Evolutionary conservation across 345 rosid genomes (phyloP).

Genomic region (Capsella bursapastoris): DNA sequence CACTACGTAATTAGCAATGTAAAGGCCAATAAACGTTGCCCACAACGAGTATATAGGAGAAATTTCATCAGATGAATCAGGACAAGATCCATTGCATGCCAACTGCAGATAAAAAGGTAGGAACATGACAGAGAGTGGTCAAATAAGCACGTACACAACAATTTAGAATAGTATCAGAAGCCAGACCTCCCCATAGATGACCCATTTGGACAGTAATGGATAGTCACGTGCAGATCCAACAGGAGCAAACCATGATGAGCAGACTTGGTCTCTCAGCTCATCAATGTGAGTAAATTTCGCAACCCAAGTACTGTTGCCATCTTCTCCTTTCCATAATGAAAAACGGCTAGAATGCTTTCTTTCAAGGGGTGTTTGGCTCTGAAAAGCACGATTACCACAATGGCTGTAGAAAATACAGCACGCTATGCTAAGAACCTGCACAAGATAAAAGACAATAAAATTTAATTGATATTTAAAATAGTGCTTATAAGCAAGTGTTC

Average conservation of each 20-base stretch:
- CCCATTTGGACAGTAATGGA: constrained; percentile 95
- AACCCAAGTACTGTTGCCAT: constrained; percentile 66
- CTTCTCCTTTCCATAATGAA: constrained; percentile 61
- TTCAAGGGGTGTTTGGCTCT: constrained; percentile 57
- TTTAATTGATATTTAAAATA: not conserved
- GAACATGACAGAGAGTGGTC: not conserved
- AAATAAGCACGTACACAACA: not conserved
- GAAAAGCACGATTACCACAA: constrained; percentile 82
- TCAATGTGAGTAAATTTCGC: constrained; percentile 69
- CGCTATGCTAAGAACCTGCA: constrained; percentile 87
- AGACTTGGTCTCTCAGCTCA: constrained; percentile 86
- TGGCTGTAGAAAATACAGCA: constrained; percentile 96
- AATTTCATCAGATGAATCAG: constrained; percentile 79
- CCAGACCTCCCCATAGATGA: constrained; percentile 88
- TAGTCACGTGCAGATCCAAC: constrained; percentile 97
- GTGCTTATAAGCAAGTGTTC: not conserved
- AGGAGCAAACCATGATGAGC: constrained; percentile 98
- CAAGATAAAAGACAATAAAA: constrained; percentile 8
- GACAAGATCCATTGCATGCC: constrained; percentile 66
- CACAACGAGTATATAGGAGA: constrained; percentile 93
- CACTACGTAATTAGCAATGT: constrained; percentile 93
- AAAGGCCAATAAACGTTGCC: constrained; percentile 97
- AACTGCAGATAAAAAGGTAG: constrained; percentile 43
- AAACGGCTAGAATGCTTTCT: constrained; percentile 64
- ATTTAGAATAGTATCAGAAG: not conserved